Conservation (phyloP, 2,329 filamentous ascomycete species). For the Penicillium sp. region DNA sequence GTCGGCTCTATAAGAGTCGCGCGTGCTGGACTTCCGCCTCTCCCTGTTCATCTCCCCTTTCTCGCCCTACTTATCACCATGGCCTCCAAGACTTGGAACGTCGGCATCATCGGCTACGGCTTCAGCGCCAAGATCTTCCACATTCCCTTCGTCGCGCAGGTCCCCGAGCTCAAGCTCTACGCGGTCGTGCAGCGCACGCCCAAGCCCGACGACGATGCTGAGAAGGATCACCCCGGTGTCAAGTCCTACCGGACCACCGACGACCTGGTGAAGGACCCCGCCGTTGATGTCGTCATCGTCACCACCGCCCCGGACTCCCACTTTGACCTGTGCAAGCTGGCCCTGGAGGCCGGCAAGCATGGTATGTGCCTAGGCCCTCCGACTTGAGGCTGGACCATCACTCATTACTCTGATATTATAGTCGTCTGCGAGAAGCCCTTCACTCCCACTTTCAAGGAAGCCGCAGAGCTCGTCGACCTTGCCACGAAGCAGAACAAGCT, state of each 20-base stretch:
- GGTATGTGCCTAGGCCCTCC: slow-evolving; percentile 32
- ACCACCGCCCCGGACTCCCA: slow-evolving; percentile 71
- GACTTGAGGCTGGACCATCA: background rate
- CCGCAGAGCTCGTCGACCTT: slow-evolving; percentile 59
- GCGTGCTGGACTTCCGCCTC: background rate
- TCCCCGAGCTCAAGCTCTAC: slow-evolving; percentile 64
- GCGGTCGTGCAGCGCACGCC: slow-evolving; percentile 74
- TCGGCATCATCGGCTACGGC: slow-evolving; percentile 60
- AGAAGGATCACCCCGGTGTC: slow-evolving; percentile 63
- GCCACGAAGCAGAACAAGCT: slow-evolving; percentile 53
- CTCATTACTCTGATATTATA: slow-evolving; percentile 14
- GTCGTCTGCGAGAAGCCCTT: slow-evolving; percentile 83
- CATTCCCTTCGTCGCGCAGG: slow-evolving; percentile 70
- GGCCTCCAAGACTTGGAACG: slow-evolving; percentile 51
- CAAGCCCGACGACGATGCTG: slow-evolving; percentile 62
- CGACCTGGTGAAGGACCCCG: slow-evolving; percentile 62
- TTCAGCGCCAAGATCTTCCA: slow-evolving; percentile 76
- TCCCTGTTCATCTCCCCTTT: background rate
- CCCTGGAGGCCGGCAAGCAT: slow-evolving; percentile 69
- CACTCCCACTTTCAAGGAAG: slow-evolving; percentile 67
- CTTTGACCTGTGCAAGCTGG: slow-evolving; percentile 61
- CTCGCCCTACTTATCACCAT: slow-evolving; percentile 31
- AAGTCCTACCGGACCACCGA: slow-evolving; percentile 64
- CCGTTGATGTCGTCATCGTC: slow-evolving; percentile 67
- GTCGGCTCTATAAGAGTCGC: background rate